Percentiles rank a stretch among this genome's conserved stretches.
Evolutionary conservation across 108 stramenopile genomes (phyloP).

Genomic region (Cyclostephanos tholiformis): DNA sequence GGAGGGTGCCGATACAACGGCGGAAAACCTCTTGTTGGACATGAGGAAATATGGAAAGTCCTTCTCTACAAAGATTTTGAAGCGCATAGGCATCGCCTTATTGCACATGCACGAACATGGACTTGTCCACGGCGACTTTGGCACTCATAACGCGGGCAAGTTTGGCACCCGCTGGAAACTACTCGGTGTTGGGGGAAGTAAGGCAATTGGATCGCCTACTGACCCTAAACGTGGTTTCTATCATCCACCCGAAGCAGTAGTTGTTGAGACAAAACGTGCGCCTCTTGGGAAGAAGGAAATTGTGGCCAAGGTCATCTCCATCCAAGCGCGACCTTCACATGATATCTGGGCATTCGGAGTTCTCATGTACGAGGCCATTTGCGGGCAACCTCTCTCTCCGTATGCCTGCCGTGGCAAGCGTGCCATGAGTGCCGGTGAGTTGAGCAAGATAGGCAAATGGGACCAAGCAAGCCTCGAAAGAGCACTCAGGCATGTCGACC

Average conservation of each 20-base stretch:
- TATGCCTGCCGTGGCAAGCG: constrained; percentile 87
- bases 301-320: constrained; percentile 68
- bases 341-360: constrained; percentile 89
- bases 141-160: constrained; percentile 88
- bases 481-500: constrained; percentile 65
- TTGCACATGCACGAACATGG: constrained; percentile 88
- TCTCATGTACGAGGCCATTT: constrained; percentile 80
- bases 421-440: constrained; percentile 69
- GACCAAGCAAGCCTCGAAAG: constrained; percentile 72
- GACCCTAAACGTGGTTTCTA: constrained; percentile 86
- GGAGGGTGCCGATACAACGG: constrained; percentile 90
- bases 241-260: constrained; percentile 82
- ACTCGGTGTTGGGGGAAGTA: constrained; percentile 82
- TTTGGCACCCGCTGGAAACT: constrained; percentile 87
- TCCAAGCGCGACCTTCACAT: constrained; percentile 69
- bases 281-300: constrained; percentile 66
- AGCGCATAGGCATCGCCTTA: constrained; percentile 81
- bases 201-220: constrained; percentile 71
- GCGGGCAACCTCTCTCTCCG: constrained; percentile 73
- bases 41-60: constrained; percentile 73
- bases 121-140: constrained; percentile 88
- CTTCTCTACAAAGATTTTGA: constrained; percentile 79
- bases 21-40: constrained; percentile 87
- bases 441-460: constrained; percentile 79
- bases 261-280: constrained; percentile 69